A percentile compares a stretch with the other conserved stretches of the same genome.
These are phyloP conservation scores for Xylariales sp. DNA, from an alignment of 2,329 filamentous ascomycete genomes.

Conservation along the genomic window DNA sequence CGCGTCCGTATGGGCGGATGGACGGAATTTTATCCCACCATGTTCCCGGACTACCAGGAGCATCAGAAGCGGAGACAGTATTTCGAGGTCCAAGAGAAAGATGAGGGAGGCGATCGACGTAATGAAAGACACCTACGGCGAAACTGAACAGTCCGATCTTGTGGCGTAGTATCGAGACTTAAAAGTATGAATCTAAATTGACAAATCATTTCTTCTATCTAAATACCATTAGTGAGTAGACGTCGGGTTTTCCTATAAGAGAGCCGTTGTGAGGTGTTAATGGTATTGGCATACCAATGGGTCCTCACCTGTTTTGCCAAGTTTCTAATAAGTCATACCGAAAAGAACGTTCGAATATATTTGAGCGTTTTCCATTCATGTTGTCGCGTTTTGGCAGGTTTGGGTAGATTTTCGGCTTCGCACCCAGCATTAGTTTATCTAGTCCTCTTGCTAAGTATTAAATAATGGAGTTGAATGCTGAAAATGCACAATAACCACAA, in stretches of 20 bases:
- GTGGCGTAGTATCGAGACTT: not conserved
- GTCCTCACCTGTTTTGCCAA: too few species aligned
- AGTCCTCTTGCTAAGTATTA: not conserved
- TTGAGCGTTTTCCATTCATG: too few species aligned
- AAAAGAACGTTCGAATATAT: too few species aligned
- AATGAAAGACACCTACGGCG: not conserved
- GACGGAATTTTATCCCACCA: slow-evolving; percentile 42
- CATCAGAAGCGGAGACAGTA: slow-evolving; percentile 42
- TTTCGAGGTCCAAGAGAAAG: slow-evolving; percentile 19
- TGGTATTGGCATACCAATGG: too few species aligned
- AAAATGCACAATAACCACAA: not conserved
- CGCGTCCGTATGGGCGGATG: slow-evolving; percentile 43
- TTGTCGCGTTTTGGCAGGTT: too few species aligned
- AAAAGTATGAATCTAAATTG: not conserved
- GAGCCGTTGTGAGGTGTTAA: too few species aligned
- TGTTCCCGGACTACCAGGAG: slow-evolving; percentile 43
- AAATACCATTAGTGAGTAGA: not conserved
- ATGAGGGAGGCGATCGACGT: not conserved
- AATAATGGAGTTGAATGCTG: not conserved
- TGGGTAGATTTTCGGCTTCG: too few species aligned
- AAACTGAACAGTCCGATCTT: not conserved
- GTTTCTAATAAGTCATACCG: too few species aligned
- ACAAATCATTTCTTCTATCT: too few species aligned
- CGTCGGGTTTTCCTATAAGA: too few species aligned
- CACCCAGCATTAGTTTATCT: too few species aligned